Conservation (phyloP, 768 basidiomycete genomes). For the Amanita rubescens region DNA sequence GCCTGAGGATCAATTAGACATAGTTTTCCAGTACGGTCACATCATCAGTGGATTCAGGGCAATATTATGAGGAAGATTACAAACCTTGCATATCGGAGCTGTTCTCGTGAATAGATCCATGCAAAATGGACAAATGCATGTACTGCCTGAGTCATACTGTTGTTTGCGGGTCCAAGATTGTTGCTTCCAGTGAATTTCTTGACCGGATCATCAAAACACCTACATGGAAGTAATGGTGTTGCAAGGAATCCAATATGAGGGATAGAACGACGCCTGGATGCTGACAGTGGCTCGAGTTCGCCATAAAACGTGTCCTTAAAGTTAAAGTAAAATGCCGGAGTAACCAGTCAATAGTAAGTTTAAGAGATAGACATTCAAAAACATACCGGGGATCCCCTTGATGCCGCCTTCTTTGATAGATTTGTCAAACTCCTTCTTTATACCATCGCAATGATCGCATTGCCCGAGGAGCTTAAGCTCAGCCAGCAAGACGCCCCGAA, state of each 20-base stretch:
- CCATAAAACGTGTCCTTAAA: constrained; percentile 1
- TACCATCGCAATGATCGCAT: no score
- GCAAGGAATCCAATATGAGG: constrained; percentile 18
- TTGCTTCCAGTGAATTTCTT: constrained; percentile 24
- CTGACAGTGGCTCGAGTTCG: not conserved
- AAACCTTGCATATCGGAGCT: constrained; percentile 21
- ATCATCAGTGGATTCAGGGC: not conserved
- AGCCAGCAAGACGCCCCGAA: no score
- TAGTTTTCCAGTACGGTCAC: constrained; percentile 4
- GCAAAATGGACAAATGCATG: constrained; percentile 24
- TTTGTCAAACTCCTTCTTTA: no score
- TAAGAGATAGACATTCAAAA: not conserved
- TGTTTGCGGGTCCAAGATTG: constrained; percentile 13
- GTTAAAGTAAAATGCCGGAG: constrained; percentile 1
- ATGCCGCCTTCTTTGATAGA: not conserved
- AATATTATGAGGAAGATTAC: not conserved
- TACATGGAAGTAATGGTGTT: constrained; percentile 20
- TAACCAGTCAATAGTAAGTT: not conserved
- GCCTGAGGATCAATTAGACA: constrained; percentile 20
- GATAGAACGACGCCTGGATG: not conserved
- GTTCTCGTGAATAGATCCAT: constrained; percentile 14
- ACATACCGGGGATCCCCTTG: not conserved
- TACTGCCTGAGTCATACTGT: constrained; percentile 17
- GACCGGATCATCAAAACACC: constrained; percentile 12
- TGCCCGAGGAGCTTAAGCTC: no score